These are phyloP conservation scores for Pythium pyrilobum DNA, from an alignment of 352 stramenopile species.

Conservation along the genomic window DNA sequence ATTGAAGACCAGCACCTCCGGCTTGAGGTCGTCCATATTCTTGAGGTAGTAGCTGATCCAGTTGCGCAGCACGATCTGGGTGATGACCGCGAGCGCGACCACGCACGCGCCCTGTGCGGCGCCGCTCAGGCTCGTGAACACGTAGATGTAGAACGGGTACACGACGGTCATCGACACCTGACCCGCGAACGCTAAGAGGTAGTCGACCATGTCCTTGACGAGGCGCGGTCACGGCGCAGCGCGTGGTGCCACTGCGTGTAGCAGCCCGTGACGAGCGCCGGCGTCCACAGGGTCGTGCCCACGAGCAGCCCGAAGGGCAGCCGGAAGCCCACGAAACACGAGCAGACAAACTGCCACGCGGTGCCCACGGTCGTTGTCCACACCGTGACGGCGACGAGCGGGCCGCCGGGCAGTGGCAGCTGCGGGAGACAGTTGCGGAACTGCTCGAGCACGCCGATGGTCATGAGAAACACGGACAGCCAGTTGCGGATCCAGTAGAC, in stretches of 20 bases:
- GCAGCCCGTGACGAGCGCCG: conserved; percentile 20
- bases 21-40: conserved; percentile 28
- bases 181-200: neutral
- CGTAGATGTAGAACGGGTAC: conserved; percentile 38
- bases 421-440: conserved; percentile 16
- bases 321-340: conserved; percentile 30
- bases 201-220: conserved; percentile 17
- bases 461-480: conserved; percentile 28
- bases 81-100: conserved; percentile 33
- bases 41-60: conserved; percentile 19
- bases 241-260: conserved; percentile 18
- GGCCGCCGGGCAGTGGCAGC: conserved; percentile 6
- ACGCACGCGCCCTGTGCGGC: conserved; percentile 25
- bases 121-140: conserved; percentile 17
- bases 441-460: conserved; percentile 25
- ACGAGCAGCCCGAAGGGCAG: conserved; percentile 28
- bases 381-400: conserved; percentile 8
- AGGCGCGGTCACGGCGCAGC: conserved; percentile 20
- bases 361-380: conserved; percentile 21
- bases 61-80: conserved; percentile 35
- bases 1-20: conserved; percentile 41
- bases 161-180: conserved; percentile 36
- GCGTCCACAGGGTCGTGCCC: conserved; percentile 18
- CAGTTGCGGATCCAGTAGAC: conserved; percentile 28
- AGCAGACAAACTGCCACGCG: conserved; percentile 21